Base-by-base conservation (phyloP, 495 filamentous ascomycete species). In the Tuber brumale region DNA sequence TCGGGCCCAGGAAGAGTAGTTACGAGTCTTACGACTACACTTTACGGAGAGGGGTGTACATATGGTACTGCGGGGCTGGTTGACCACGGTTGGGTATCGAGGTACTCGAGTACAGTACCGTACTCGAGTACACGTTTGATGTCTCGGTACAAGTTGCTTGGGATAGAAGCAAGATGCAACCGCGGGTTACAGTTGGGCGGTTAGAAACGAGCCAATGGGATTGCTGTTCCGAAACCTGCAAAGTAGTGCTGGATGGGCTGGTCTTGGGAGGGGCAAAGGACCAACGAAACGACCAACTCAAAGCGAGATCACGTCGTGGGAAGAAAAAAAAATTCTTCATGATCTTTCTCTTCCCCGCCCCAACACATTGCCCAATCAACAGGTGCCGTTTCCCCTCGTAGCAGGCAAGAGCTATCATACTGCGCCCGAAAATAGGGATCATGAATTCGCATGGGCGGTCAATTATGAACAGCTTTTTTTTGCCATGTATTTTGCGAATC, bases 171-270 rank as follows among this genome's bases (percentile, higher is more conserved):
- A 35, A 66, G 57, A 66, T 35, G 57, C 57, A 61, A n/a, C n/a
- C 51, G 10, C 46, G 46, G 7, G 7, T 48, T 48, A 21, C 46
- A 19, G 57, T 66, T 66, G 57, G 57, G 57, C 57, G 57, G 57
- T 66, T 66, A 66, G 57, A 66, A 66, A 66, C 57, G 57, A 31
- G 57, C 57, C 57, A 66, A 66, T 66, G 6, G 57, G 16, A 66
- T 12, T 19, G 57, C 31, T 27, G 57, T 12, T 35, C 14, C 16
- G 10, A 27, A 35, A 66, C 1, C 57, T 16, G 27, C n/a, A 66
- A 66, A 57, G 23, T 8, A 27, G n/a, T 9, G n/a, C 48, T 57
- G 48, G 48, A 27, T 39, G 48, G 48, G n/a, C 8, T 27, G 48
- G 48, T 23, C 46, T 19, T 48, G 23, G 48, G 23, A 57, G 48